These are phyloP conservation scores for Phytophthora pisi DNA, from an alignment of 352 stramenopile species.

Conservation along the genomic window DNA sequence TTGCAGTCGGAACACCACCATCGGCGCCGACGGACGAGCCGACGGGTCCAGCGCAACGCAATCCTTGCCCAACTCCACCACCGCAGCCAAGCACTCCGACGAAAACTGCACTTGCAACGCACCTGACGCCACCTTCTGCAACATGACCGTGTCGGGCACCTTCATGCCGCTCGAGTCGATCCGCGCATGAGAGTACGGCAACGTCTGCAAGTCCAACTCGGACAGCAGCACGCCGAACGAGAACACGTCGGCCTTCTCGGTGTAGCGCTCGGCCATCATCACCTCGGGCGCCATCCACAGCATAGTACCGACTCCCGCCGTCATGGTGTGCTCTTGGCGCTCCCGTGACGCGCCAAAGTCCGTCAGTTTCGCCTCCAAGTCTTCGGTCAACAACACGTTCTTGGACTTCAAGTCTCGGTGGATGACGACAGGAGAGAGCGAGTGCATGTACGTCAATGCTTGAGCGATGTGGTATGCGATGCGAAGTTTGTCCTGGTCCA, in stretches of 20 bases:
- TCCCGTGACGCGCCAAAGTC: background rate
- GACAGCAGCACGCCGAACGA: background rate
- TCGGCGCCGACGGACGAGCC: no score
- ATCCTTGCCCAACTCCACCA: background rate
- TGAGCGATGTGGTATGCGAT: background rate
- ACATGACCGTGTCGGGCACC: background rate
- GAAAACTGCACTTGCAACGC: background rate
- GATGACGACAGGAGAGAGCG: background rate
- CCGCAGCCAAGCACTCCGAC: background rate
- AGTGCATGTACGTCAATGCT: background rate
- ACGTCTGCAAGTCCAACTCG: background rate
- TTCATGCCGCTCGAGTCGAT: background rate
- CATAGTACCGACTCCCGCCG: background rate
- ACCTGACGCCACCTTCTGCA: background rate
- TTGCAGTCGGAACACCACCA: no score
- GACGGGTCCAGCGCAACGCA: background rate
- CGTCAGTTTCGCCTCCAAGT: background rate
- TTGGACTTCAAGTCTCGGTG: background rate
- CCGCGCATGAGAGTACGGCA: background rate
- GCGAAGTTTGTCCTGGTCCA: background rate
- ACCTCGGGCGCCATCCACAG: background rate
- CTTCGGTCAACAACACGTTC: background rate
- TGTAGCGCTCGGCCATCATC: background rate
- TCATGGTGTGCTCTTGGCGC: background rate
- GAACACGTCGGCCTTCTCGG: background rate